A percentile compares a stretch with the other conserved stretches of the same genome.
These are phyloP conservation scores for Auricularia sp. DNA, from an alignment of 768 basidiomycete genomes.

Conservation along the genomic window DNA sequence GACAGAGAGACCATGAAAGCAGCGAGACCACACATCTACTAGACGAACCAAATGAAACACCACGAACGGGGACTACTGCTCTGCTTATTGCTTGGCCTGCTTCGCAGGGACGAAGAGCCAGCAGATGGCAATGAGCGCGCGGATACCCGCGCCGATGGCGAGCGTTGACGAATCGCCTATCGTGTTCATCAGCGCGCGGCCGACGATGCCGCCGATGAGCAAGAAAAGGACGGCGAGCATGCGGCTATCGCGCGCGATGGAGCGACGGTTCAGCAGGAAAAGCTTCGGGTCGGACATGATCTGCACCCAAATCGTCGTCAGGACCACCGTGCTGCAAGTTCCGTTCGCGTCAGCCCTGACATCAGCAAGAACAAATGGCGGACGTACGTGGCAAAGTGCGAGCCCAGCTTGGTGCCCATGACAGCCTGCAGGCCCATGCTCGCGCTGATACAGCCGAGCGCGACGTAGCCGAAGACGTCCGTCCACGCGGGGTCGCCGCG, in stretches of 20 bases:
- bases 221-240: constrained; percentile 57
- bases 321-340: constrained; percentile 42
- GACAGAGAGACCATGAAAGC: no score
- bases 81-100: neutral
- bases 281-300: constrained; percentile 73
- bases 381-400: constrained; percentile 67
- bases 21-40: no score
- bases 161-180: constrained; percentile 55
- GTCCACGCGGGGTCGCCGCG: constrained; percentile 65
- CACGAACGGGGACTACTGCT: no score
- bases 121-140: constrained; percentile 47
- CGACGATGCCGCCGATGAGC: constrained; percentile 50
- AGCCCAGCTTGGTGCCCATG: constrained; percentile 69
- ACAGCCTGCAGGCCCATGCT: constrained; percentile 79
- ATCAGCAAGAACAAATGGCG: neutral
- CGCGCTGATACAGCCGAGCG: constrained; percentile 72
- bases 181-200: constrained; percentile 47
- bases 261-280: constrained; percentile 43
- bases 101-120: constrained; percentile 59
- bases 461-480: constrained; percentile 53
- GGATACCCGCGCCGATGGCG: constrained; percentile 55
- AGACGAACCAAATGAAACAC: no score
- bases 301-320: constrained; percentile 86
- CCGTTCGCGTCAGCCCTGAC: neutral
- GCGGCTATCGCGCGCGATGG: constrained; percentile 61